Base-by-base conservation (phyloP, 495 filamentous ascomycete species). In the Glutinoglossum americanum region DNA sequence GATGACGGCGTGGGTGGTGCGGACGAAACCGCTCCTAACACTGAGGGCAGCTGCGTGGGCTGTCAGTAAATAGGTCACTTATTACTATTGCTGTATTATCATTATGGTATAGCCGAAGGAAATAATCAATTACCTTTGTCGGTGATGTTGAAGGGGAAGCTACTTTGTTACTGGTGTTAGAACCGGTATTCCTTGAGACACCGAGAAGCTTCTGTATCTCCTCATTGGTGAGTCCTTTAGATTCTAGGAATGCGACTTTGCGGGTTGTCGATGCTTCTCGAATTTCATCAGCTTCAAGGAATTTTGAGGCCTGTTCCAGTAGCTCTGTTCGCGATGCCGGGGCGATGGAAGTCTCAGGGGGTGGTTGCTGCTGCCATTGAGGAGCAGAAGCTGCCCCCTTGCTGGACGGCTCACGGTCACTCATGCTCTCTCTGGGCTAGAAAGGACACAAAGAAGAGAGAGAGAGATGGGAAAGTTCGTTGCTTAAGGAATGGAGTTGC, bases 251-350 rank as follows among this genome's bases (percentile, higher is more conserved):
- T 1, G 76, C 74, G 28, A 80, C 72, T 70, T 94, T 92, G 67
- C 79, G 80, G 55, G 85, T 82, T 48, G 74, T 73, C 0, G 83
- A 72, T 10, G 83, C 79, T 64, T 82, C 72, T 32, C 78, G 76
- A 49, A 94, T 84, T n/a, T 74, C 75, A 8, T 84, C 80, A 57
- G 89, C 84, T 45, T 84, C 71, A n/a, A 97, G 77, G 64, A 96
- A 95, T 57, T 74, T 80, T 35, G 75, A 70, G 21, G 87, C 87
- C 64, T 87, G 80, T 19, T 86, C 78, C 19, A 90, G 64, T n/a
- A 56, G 19, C 23, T 37, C 33, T 6, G 54, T 6, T 27, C 54
- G 54, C 5, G 54, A 56, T 13, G 19, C 23, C 23, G 49, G 30
- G 15, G 49, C 13, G 23, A 25, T 10, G 11, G 26, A n/a, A 9